Conservation (phyloP, 345 rosid genomes). For the Populus deltoides region DNA sequence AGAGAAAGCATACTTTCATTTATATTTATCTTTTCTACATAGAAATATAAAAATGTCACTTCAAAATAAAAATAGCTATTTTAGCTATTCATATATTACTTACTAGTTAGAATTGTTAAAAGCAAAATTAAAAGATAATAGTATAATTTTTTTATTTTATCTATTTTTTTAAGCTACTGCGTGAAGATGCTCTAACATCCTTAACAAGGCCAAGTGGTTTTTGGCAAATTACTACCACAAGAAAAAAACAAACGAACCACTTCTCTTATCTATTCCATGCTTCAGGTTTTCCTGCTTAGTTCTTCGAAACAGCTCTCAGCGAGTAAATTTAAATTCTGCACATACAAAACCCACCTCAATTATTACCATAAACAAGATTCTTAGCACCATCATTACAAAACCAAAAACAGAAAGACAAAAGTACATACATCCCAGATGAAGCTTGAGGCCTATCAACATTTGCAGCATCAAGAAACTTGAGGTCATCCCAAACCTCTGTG, state of each 20-base stretch:
- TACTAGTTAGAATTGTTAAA: too few species aligned
- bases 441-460: slow-evolving; percentile 13
- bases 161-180: too few species aligned
- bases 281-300: slow-evolving; percentile 18
- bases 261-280: slow-evolving; percentile 17
- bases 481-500: slow-evolving; percentile 23
- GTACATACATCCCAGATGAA: slow-evolving; percentile 15
- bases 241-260: background rate
- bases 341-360: background rate
- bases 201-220: background rate
- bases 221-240: background rate
- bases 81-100: too few species aligned
- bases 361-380: background rate
- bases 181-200: too few species aligned
- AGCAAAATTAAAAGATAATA: too few species aligned
- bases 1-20: too few species aligned
- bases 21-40: too few species aligned
- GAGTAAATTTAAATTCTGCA: slow-evolving; percentile 18
- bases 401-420: background rate
- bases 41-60: too few species aligned
- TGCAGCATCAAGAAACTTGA: slow-evolving; percentile 21
- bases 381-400: background rate
- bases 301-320: slow-evolving; percentile 4
- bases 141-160: too few species aligned
- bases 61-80: too few species aligned